phyloP scores from a whole-genome alignment of 176 grass and related monocot species.

The Avena sativa region DNA sequence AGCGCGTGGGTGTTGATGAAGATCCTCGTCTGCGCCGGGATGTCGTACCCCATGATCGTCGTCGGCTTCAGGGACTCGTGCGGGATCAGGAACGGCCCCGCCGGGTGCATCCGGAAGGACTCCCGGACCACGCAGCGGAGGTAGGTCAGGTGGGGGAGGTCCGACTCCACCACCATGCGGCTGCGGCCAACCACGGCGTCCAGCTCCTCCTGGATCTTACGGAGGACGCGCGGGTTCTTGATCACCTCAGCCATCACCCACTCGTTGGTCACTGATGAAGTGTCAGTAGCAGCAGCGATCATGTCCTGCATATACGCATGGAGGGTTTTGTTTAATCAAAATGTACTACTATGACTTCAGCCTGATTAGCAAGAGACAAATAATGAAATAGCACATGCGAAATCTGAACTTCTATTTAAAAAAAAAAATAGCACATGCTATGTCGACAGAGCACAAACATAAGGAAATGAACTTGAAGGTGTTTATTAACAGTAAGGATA shows the following conservation, averaged over 20 bases:
- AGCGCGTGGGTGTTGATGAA: conserved; percentile 95
- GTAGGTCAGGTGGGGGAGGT: conserved; percentile 69
- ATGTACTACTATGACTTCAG: neutral
- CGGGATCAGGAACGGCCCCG: conserved; percentile 78
- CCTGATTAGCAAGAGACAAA: neutral
- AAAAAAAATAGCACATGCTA: neutral
- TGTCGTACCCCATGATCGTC: conserved; percentile 82
- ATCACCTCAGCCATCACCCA: conserved; percentile 98
- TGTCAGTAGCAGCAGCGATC: conserved; percentile 83
- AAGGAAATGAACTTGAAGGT: conserved; percentile 40
- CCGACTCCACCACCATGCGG: conserved; percentile 68
- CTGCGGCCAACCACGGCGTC: conserved; percentile 58
- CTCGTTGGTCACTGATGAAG: conserved; percentile 77
- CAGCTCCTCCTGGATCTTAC: conserved; percentile 73
- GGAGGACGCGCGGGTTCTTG: conserved; percentile 71
- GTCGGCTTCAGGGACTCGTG: conserved; percentile 78
- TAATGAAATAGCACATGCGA: neutral
- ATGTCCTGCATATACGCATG: conserved; percentile 61
- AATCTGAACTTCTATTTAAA: neutral
- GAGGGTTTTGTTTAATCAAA: neutral
- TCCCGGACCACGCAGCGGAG: conserved; percentile 83
- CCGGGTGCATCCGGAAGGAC: conserved; percentile 89
- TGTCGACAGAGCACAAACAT: conserved; percentile 4
- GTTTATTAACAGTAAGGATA: conserved; percentile 28
- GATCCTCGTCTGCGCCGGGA: conserved; percentile 73